Conservation (phyloP, 441 rosid genomes). For the Euphorbia celastroides region DNA sequence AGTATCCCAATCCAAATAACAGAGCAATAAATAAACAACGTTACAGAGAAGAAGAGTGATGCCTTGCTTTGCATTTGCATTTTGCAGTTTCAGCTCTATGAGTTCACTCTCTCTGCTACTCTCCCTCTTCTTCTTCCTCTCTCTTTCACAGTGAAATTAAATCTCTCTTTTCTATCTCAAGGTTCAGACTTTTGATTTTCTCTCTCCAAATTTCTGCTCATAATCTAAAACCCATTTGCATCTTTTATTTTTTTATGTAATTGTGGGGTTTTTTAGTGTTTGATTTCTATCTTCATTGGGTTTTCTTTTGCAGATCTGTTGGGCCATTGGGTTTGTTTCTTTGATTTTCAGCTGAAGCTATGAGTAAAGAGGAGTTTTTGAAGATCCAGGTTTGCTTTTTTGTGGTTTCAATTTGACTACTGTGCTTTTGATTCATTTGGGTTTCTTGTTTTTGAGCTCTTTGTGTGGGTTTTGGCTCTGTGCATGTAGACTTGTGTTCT, state of each 20-base stretch:
- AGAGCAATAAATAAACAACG: conserved; percentile 40
- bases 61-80: conserved; percentile 24
- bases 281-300: conserved; percentile 18
- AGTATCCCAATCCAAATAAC: no score
- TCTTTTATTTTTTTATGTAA: conserved; percentile 20
- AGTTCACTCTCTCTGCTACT: not conserved
- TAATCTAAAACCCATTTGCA: conserved; percentile 27
- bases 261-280: not conserved
- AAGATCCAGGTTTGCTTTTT: conserved; percentile 71
- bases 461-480: conserved; percentile 20
- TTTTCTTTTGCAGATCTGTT: conserved; percentile 43
- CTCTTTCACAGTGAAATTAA: conserved; percentile 42
- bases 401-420: not conserved
- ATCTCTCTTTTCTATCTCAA: conserved; percentile 12
- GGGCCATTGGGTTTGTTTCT: conserved; percentile 27
- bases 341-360: conserved; percentile 26
- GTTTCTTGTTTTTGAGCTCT: conserved; percentile 12
- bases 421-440: not conserved
- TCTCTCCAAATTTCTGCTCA: conserved; percentile 24
- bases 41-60: conserved; percentile 24
- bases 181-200: conserved; percentile 8
- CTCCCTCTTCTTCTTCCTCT: conserved; percentile 9
- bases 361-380: conserved; percentile 98
- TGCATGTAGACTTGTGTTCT: conserved; percentile 83
- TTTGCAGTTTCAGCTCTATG: conserved; percentile 10